Base-by-base conservation (phyloP, 192 early-diverging fungal species). In the Mortierella antarctica region DNA sequence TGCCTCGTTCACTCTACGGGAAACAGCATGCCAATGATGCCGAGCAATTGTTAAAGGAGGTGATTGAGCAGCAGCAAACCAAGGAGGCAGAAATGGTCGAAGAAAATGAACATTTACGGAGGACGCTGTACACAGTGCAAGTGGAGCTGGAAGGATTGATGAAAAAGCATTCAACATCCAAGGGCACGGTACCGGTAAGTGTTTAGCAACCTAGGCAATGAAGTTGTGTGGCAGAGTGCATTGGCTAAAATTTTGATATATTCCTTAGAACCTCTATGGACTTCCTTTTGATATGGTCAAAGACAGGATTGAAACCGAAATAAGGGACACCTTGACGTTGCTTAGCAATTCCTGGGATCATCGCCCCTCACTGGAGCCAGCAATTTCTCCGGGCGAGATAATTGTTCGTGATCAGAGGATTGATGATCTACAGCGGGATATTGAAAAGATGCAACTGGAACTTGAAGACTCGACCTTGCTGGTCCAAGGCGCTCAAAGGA, bases 81-180 rank as follows among this genome's bases (percentile, higher is more conserved):
- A 73, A 82, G n/a, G 85, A 86, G 62, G 49, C 40, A 5, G 73
- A 83, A 48, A 53, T 80, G 21, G 68, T 83, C 10, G 67, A 69
- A 40, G 85, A 86, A 12, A 86, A 74, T 39, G 79, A 86, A 54
- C 72, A 81, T 5, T 70, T 86, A 0, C 61, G 85, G 31, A 68
- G 66, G 62, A 70, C 73, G 45, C 51, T 86, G 8, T 74, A 83
- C n/a, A 77, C 73, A 12, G 70, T 86, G 3, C 82, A 86, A 42
- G 64, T 78, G 8, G 73, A 83, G 21, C 18, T 86, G 42, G 73
- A 80, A 13, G 51, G 67, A 7, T 50, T 86, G 39, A 13, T 86
- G 4, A 68, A 70, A 21, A 74, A 76, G 21, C 72, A 83, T 56
- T 66, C 76, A 0, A 21, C 31, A 17, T 48, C 53, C 10, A 79